These are phyloP conservation scores for Globisporangium iwayamae DNA, from an alignment of 352 stramenopile species.

Conservation along the genomic window DNA sequence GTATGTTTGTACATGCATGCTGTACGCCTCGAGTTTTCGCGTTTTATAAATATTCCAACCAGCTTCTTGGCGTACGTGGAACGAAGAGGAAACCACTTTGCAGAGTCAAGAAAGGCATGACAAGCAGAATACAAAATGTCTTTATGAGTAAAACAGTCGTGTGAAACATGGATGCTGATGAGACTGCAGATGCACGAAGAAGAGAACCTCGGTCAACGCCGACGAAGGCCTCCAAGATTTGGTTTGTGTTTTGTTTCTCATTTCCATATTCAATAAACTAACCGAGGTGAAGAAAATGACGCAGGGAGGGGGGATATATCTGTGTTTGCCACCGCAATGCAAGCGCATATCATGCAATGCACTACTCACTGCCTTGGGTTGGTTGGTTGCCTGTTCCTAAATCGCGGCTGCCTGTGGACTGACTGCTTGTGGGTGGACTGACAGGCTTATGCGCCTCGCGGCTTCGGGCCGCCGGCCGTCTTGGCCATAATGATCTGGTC, in stretches of 20 bases:
- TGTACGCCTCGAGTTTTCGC: no score
- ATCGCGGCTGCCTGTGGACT: background rate
- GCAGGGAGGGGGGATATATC: constrained; percentile 2
- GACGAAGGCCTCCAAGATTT: no score
- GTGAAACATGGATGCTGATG: no score
- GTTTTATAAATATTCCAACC: no score
- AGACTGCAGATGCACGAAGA: no score
- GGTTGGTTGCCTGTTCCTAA: background rate
- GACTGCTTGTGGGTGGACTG: background rate
- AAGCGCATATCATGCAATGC: background rate
- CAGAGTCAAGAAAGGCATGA: background rate
- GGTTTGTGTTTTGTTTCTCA: constrained; percentile 24
- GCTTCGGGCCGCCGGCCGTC: constrained; percentile 93
- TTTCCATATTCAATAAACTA: constrained; percentile 70
- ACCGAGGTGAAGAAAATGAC: constrained; percentile 34
- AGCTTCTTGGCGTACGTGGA: no score
- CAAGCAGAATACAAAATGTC: background rate
- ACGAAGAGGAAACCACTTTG: no score
- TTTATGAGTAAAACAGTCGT: no score
- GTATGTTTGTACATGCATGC: no score
- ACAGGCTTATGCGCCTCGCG: constrained; percentile 41
- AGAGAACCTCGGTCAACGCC: no score
- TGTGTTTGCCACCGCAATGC: background rate
- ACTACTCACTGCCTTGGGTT: background rate
- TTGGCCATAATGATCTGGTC: constrained; percentile 99